These are phyloP conservation scores for Dactylella cylindrospora DNA, from an alignment of 2,329 filamentous ascomycete species.

Conservation along the genomic window DNA sequence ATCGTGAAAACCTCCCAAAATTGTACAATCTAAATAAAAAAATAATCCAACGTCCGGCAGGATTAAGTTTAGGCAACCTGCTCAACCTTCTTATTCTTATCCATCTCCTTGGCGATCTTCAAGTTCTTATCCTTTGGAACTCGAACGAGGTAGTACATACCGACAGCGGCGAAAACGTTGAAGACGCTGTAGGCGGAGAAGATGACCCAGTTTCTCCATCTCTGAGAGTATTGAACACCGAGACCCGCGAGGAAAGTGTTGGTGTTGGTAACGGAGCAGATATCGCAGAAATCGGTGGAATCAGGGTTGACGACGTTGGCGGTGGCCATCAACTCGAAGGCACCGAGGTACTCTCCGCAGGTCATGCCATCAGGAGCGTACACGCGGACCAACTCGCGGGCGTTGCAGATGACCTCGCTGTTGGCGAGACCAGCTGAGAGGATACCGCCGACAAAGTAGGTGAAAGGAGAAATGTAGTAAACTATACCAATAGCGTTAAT, in stretches of 20 bases:
- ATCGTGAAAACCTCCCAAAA: too few species aligned
- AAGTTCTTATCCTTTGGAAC: conserved; percentile 54
- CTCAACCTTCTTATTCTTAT: conserved; percentile 42
- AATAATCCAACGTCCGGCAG: too few species aligned
- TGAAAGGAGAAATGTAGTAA: conserved; percentile 66
- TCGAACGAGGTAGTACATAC: conserved; percentile 61
- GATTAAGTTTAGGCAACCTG: too few species aligned
- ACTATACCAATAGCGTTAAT: conserved; percentile 20
- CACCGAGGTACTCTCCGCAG: conserved; percentile 62
- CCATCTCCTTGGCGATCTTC: conserved; percentile 28
- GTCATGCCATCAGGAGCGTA: conserved; percentile 61
- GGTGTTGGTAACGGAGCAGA: conserved; percentile 59
- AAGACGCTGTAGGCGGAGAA: conserved; percentile 63
- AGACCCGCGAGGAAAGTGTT: conserved; percentile 59
- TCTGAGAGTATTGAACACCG: conserved; percentile 59
- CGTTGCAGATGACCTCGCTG: conserved; percentile 65
- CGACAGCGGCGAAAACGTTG: conserved; percentile 61
- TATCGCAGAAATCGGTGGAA: conserved; percentile 60
- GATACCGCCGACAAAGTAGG: conserved; percentile 75
- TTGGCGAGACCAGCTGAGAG: conserved; percentile 70
- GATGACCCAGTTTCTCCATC: conserved; percentile 70
- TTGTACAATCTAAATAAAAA: too few species aligned
- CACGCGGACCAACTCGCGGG: conserved; percentile 70
- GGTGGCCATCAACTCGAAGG: conserved; percentile 54
- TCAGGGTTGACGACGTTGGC: conserved; percentile 60